A percentile compares a stretch with the other conserved stretches of the same genome.
These are phyloP conservation scores for Xylaria flabelliformis DNA, from an alignment of 495 filamentous ascomycete genomes.

Conservation along the genomic window DNA sequence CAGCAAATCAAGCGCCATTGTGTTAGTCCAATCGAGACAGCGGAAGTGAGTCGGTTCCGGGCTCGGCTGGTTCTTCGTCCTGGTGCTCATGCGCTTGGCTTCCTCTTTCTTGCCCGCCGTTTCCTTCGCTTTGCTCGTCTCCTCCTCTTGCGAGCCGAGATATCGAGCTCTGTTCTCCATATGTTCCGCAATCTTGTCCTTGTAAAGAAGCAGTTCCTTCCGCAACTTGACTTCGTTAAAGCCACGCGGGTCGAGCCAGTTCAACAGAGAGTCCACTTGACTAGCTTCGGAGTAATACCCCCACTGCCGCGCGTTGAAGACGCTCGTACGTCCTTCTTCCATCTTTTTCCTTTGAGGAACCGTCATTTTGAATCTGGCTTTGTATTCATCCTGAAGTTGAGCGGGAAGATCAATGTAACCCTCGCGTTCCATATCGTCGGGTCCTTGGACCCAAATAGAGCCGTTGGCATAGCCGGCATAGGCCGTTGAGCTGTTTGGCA, in stretches of 20 bases:
- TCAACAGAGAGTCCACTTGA: conserved; percentile 75
- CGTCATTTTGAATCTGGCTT: conserved; percentile 73
- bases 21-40: conserved; percentile 85
- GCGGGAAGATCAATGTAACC: conserved; percentile 76
- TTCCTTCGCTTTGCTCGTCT: conserved; percentile 58
- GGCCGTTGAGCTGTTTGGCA: conserved; percentile 87
- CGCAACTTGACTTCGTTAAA: conserved; percentile 81
- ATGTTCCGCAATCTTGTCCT: conserved; percentile 74
- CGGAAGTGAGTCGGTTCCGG: conserved; percentile 61
- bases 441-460: conserved; percentile 94
- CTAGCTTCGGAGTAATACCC: conserved; percentile 85
- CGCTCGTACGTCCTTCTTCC: conserved; percentile 83
- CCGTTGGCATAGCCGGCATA: conserved; percentile 90
- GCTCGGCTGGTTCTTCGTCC: conserved; percentile 69
- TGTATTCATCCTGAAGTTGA: conserved; percentile 68
- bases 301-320: conserved; percentile 83
- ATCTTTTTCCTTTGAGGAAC: conserved; percentile 82
- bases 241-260: conserved; percentile 87
- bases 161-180: conserved; percentile 83
- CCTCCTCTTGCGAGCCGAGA: conserved; percentile 52
- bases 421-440: conserved; percentile 83
- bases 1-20: conserved; percentile 72
- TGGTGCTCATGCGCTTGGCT: conserved; percentile 74
- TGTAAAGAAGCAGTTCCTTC: conserved; percentile 81
- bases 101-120: conserved; percentile 56